Conservation (phyloP, 805 yeast genomes). For the Tetrapisispora taiwanensis region DNA sequence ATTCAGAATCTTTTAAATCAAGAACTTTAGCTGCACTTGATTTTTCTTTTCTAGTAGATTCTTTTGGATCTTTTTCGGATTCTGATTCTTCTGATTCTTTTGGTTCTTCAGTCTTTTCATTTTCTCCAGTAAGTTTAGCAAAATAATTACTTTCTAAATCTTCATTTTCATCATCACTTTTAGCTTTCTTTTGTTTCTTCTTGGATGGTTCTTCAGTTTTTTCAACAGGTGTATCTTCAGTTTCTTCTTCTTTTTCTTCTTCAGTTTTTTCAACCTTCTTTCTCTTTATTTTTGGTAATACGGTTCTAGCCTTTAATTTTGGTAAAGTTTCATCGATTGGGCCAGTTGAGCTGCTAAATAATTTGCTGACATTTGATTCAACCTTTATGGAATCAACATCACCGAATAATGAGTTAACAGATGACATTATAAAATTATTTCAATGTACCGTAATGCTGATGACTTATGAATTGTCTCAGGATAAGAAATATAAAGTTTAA, state of each 20-base stretch:
- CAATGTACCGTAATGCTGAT: too few relatives aligned
- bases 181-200: constrained; percentile 12
- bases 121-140: constrained; percentile 38
- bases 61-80: constrained; percentile 8
- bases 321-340: constrained; percentile 33
- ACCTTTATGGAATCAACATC: constrained; percentile 22
- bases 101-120: constrained; percentile 9
- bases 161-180: constrained; percentile 20
- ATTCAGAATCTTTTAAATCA: constrained; percentile 59
- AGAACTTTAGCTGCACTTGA: constrained; percentile 29
- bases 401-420: constrained; percentile 29
- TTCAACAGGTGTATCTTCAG: constrained; percentile 1
- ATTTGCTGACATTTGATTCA: constrained; percentile 26
- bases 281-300: constrained; percentile 7
- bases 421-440: constrained; percentile 8
- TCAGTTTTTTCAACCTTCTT: neutral
- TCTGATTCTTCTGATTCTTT: constrained; percentile 7
- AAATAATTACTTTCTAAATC: constrained; percentile 49
- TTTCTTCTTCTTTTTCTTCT: constrained; percentile 10
- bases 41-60: constrained; percentile 17
- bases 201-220: neutral
- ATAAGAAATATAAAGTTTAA: too few relatives aligned
- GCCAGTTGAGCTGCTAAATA: constrained; percentile 35
- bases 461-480: too few relatives aligned
- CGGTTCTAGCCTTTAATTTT: constrained; percentile 16